These are phyloP conservation scores for Elongisporangium prolatum DNA, from an alignment of 352 stramenopile genomes.

Conservation along the genomic window DNA sequence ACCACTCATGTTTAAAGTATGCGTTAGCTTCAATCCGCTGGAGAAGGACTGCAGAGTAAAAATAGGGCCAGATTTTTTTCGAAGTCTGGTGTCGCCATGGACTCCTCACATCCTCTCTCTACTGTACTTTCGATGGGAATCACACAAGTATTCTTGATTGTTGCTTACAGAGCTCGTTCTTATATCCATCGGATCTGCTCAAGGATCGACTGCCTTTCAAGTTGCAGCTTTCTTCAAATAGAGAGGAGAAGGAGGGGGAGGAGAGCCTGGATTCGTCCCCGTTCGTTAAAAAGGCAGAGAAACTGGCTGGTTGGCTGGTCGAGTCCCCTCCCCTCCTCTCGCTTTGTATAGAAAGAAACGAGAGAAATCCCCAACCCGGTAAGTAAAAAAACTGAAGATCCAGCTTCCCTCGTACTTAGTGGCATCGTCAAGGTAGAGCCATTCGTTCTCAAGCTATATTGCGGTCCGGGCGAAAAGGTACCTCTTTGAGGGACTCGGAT, in stretches of 20 bases:
- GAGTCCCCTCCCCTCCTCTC: background rate
- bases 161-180: background rate
- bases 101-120: background rate
- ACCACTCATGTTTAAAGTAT: background rate
- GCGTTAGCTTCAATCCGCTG: background rate
- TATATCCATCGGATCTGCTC: background rate
- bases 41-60: background rate
- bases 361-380: background rate
- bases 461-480: background rate
- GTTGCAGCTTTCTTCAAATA: background rate
- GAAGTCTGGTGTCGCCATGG: background rate
- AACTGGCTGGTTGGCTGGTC: background rate
- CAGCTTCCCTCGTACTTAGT: background rate
- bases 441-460: background rate
- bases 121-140: background rate
- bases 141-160: background rate
- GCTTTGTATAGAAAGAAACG: background rate
- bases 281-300: background rate
- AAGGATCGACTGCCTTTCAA: background rate
- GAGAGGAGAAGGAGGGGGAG: background rate
- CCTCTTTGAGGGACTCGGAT: background rate
- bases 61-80: background rate
- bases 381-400: background rate
- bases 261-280: background rate
- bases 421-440: background rate